phyloP scores from a whole-genome alignment of 2,329 filamentous ascomycete species.

The Fusarium pilosicola region DNA sequence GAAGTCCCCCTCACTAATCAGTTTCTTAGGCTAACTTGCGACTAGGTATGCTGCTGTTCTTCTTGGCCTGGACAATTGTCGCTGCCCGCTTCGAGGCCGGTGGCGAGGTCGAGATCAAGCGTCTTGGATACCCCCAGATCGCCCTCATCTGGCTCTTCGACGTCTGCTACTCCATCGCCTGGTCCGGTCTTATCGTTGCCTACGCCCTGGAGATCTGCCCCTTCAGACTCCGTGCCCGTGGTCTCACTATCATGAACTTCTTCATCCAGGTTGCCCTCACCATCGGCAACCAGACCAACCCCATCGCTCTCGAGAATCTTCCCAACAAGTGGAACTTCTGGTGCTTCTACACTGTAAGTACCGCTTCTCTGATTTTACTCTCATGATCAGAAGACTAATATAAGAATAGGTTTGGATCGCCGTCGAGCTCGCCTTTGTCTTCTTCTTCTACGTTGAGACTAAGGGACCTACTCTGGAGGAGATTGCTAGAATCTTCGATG shows the following conservation, averaged over 20 bases:
- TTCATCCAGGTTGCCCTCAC: constrained; percentile 69
- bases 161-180: constrained; percentile 68
- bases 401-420: constrained; percentile 7
- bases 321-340: constrained; percentile 72
- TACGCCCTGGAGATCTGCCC: constrained; percentile 70
- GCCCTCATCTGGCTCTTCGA: constrained; percentile 70
- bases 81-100: constrained; percentile 18
- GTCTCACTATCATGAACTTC: constrained; percentile 72
- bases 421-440: constrained; percentile 68
- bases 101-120: constrained; percentile 3
- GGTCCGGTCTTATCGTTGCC: constrained; percentile 66
- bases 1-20: accelerated
- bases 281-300: constrained; percentile 71
- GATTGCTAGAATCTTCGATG: constrained; percentile 74
- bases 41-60: constrained; percentile 53
- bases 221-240: constrained; percentile 66
- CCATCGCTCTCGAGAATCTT: constrained; percentile 69
- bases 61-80: constrained; percentile 17
- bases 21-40: neutral
- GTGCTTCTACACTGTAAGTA: constrained; percentile 67
- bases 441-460: constrained; percentile 75
- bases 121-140: constrained; percentile 64
- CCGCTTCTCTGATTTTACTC: accelerated
- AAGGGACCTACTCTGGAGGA: constrained; percentile 74
- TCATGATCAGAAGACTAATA: neutral